Evolutionary conservation across 2,329 filamentous ascomycete species (phyloP).

Genomic region (Xylariaceae sp.): DNA sequence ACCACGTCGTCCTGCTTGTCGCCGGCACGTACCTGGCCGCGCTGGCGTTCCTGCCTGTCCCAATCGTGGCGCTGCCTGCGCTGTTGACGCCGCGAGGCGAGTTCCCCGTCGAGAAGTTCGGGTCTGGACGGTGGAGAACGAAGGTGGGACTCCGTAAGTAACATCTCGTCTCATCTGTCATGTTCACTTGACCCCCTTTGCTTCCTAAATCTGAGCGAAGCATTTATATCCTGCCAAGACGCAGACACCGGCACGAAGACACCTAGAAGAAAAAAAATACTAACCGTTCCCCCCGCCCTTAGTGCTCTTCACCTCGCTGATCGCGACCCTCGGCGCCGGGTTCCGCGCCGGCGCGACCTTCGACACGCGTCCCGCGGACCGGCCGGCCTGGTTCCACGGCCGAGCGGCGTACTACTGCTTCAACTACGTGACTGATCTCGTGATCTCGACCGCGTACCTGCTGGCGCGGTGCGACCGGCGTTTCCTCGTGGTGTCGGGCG

Average conservation of each 20-base stretch:
- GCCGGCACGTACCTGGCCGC: slow-evolving; percentile 63
- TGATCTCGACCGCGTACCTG: slow-evolving; percentile 69
- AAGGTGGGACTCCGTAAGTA: slow-evolving; percentile 60
- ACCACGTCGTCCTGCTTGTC: slow-evolving; percentile 67
- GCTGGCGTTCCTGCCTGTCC: slow-evolving; percentile 56
- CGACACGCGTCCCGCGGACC: slow-evolving; percentile 48
- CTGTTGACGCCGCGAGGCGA: slow-evolving; percentile 48
- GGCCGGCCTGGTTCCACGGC: slow-evolving; percentile 71
- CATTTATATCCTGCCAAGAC: no score
- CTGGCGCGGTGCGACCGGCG: slow-evolving; percentile 71
- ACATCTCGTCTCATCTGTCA: neutral
- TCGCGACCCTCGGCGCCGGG: slow-evolving; percentile 69
- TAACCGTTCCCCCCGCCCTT: no score
- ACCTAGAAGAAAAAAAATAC: no score
- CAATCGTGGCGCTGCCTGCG: slow-evolving; percentile 53
- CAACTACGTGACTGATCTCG: slow-evolving; percentile 74
- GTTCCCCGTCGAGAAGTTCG: slow-evolving; percentile 60
- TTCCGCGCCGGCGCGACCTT: slow-evolving; percentile 68
- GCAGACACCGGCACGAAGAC: no score
- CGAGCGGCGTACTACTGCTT: slow-evolving; percentile 79
- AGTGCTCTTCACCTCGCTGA: slow-evolving; percentile 56
- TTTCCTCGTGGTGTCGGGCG: slow-evolving; percentile 71
- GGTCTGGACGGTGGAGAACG: slow-evolving; percentile 64
- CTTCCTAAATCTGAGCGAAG: no score
- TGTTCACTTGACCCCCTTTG: no score